phyloP scores from a whole-genome alignment of 1,139 yeast species.

The Geotrichum aggregatum region DNA sequence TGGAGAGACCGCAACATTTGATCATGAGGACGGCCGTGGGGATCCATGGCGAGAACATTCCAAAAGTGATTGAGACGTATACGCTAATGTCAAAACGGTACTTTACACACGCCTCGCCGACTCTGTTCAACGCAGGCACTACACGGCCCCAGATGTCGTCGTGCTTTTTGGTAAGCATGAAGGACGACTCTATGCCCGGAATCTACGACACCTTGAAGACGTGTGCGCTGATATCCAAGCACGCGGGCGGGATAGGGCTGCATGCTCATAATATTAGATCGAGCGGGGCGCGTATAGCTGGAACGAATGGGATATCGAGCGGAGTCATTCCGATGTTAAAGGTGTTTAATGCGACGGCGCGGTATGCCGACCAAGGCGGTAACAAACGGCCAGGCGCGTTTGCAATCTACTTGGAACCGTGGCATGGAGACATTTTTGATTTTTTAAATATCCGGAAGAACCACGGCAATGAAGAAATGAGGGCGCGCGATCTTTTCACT shows the following conservation, averaged over 20 bases:
- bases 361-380: conserved; percentile 86
- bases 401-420: conserved; percentile 75
- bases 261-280: conserved; percentile 73
- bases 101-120: conserved; percentile 79
- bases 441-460: conserved; percentile 70
- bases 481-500: conserved; percentile 78
- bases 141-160: conserved; percentile 72
- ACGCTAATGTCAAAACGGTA: conserved; percentile 68
- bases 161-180: conserved; percentile 74
- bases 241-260: conserved; percentile 82
- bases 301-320: conserved; percentile 70
- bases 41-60: conserved; percentile 64
- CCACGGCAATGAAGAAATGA: conserved; percentile 77
- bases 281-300: conserved; percentile 68
- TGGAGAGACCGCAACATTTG: conserved; percentile 77
- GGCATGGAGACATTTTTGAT: conserved; percentile 78
- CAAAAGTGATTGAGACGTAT: conserved; percentile 62
- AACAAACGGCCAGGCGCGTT: conserved; percentile 84
- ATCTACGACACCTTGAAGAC: conserved; percentile 72
- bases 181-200: conserved; percentile 77
- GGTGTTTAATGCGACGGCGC: conserved; percentile 78
- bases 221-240: conserved; percentile 71
- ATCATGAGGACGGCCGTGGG: conserved; percentile 77
- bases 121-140: conserved; percentile 77
- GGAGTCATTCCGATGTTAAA: conserved; percentile 81